Evolutionary conservation across 2,329 filamentous ascomycete species (phyloP).

Genomic region (Aphanocladium album): DNA sequence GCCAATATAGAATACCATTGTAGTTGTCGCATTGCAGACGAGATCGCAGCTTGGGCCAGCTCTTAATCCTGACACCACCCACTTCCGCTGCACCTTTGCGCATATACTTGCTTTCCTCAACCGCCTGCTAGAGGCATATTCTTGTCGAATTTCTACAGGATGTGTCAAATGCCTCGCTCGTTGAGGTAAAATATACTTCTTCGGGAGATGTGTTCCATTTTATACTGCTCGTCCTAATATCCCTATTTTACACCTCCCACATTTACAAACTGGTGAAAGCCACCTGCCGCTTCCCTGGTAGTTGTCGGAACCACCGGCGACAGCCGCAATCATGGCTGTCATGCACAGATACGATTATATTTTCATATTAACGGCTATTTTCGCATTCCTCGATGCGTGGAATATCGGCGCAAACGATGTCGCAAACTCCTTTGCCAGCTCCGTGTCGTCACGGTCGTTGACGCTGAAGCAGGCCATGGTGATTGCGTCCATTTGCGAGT

Average conservation of each 20-base stretch:
- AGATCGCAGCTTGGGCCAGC: background rate
- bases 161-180: background rate
- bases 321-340: constrained; percentile 25
- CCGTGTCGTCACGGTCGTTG: constrained; percentile 40
- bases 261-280: background rate
- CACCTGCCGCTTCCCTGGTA: background rate
- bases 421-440: constrained; percentile 43
- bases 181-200: background rate
- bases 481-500: constrained; percentile 39
- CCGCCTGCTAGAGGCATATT: background rate
- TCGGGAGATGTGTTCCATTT: background rate
- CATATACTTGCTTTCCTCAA: background rate
- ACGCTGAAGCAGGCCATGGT: constrained; percentile 43
- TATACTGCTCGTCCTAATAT: background rate
- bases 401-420: constrained; percentile 54
- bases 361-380: constrained; percentile 51
- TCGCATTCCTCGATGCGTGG: constrained; percentile 54
- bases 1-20: background rate
- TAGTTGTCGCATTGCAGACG: background rate
- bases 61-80: constrained; percentile 7
- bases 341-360: constrained; percentile 50
- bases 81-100: background rate
- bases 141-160: background rate
- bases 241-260: background rate
- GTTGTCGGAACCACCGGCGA: background rate